A percentile compares a stretch with the other conserved stretches of the same genome.
These are phyloP conservation scores for Scutellaria barbata DNA, from an alignment of 257 asterid species.

Conservation along the genomic window DNA sequence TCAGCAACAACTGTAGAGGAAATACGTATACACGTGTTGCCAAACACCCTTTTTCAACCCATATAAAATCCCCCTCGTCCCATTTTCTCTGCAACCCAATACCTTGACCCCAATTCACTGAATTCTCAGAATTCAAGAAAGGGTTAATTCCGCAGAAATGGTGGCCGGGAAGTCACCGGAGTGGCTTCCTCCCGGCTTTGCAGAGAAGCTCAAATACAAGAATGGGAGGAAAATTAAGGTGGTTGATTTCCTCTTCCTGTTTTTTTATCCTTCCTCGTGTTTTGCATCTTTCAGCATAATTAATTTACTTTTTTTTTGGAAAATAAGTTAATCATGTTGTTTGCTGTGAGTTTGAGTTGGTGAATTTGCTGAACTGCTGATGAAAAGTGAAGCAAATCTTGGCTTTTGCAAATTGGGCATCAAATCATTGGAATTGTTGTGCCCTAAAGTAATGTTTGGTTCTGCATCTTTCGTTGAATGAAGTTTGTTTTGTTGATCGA, in stretches of 20 bases:
- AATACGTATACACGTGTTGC: slow-evolving; percentile 35
- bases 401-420: slow-evolving; percentile 13
- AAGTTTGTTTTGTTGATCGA: slow-evolving; percentile 16
- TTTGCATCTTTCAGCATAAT: slow-evolving; percentile 9
- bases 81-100: neutral
- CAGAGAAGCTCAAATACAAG: slow-evolving; percentile 46
- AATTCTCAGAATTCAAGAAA: slow-evolving; percentile 37
- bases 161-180: slow-evolving; percentile 47
- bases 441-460: neutral
- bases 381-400: slow-evolving; percentile 26
- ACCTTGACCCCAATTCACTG: neutral
- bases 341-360: slow-evolving; percentile 28
- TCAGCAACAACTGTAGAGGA: slow-evolving; percentile 1
- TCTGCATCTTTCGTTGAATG: slow-evolving; percentile 12
- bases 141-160: slow-evolving; percentile 52
- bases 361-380: slow-evolving; percentile 24
- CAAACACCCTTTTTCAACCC: slow-evolving; percentile 14
- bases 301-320: neutral
- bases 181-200: slow-evolving; percentile 70
- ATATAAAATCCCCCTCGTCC: slow-evolving; percentile 9
- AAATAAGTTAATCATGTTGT: neutral
- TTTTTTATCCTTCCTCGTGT: neutral
- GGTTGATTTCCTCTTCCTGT: neutral
- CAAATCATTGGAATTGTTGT: slow-evolving; percentile 3
- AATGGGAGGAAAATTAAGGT: slow-evolving; percentile 69